These are phyloP conservation scores for Starmerella bombicola DNA, from an alignment of 805 yeast species.

Conservation along the genomic window DNA sequence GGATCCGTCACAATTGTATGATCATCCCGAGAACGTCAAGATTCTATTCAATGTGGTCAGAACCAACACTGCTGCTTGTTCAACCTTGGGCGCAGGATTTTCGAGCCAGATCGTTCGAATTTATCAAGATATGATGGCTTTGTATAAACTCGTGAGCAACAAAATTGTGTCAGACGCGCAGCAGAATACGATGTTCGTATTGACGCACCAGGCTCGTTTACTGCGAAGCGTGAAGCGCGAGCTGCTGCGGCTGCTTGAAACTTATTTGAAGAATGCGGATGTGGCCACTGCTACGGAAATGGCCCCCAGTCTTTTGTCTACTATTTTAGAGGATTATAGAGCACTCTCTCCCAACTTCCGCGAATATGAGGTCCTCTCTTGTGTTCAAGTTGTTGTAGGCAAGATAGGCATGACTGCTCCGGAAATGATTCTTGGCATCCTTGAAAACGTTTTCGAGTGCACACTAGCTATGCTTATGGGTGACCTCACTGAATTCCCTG, in stretches of 20 bases:
- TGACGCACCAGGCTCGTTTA: conserved; percentile 90
- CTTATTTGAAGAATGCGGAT: conserved; percentile 77
- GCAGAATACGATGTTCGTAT: conserved; percentile 67
- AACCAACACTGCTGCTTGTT: conserved; percentile 90
- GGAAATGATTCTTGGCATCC: conserved; percentile 62
- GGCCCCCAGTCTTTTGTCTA: conserved; percentile 67
- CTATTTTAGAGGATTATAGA: conserved; percentile 81
- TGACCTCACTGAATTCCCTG: conserved; percentile 94
- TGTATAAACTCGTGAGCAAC: conserved; percentile 77
- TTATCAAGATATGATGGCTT: conserved; percentile 76
- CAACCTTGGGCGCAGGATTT: conserved; percentile 86
- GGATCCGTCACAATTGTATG: conserved; percentile 59
- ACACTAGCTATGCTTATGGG: conserved; percentile 91
- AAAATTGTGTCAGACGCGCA: conserved; percentile 66
- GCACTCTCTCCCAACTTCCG: conserved; percentile 89
- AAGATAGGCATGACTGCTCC: conserved; percentile 72
- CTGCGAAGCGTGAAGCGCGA: conserved; percentile 94
- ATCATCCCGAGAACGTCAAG: conserved; percentile 72
- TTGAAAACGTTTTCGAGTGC: conserved; percentile 86
- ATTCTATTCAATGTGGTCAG: conserved; percentile 86
- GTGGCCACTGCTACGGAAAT: conserved; percentile 69
- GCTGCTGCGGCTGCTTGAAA: conserved; percentile 75
- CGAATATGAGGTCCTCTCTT: conserved; percentile 92
- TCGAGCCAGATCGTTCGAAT: conserved; percentile 76
- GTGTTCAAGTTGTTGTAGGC: conserved; percentile 80